Evolutionary conservation across 2,329 filamentous ascomycete species (phyloP).

Genomic region (Botrytis hyacinthi): DNA sequence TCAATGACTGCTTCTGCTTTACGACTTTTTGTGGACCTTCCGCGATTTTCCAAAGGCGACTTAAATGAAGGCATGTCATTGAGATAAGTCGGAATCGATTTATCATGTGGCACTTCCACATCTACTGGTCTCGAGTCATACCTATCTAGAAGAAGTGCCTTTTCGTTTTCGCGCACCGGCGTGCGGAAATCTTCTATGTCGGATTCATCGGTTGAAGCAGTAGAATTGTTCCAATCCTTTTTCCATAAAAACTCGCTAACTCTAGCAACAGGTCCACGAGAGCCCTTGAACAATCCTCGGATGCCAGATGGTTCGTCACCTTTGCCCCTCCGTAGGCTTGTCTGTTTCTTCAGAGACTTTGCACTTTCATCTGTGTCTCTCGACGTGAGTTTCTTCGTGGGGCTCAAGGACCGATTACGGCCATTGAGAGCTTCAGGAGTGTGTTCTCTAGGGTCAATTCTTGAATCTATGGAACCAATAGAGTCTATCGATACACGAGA

Average conservation of each 20-base stretch:
- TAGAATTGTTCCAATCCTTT: conserved; percentile 50
- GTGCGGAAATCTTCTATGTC: conserved; percentile 47
- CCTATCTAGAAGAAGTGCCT: conserved; percentile 35
- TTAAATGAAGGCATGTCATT: conserved; percentile 49
- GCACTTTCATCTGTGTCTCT: conserved; percentile 47
- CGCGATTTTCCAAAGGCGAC: conserved; percentile 45
- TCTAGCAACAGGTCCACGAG: conserved; percentile 61
- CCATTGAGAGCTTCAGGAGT: conserved; percentile 28
- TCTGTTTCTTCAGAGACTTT: conserved; percentile 49
- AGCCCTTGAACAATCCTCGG: conserved; percentile 74
- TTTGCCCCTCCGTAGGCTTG: conserved; percentile 48
- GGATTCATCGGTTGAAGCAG: conserved; percentile 48
- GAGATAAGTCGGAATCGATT: conserved; percentile 30
- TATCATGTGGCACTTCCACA: conserved; percentile 20
- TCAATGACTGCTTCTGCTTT: conserved; percentile 28
- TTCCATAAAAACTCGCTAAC: conserved; percentile 60
- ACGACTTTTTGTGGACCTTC: conserved; percentile 33
- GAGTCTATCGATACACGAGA: conserved; percentile 18
- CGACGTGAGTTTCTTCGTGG: conserved; percentile 40
- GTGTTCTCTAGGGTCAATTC: conserved; percentile 28
- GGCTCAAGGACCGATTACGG: conserved; percentile 40
- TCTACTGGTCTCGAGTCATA: conserved; percentile 16
- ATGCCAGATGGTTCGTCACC: conserved; percentile 55
- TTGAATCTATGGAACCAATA: conserved; percentile 15
- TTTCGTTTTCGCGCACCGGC: conserved; percentile 39